Percentiles rank a stretch among this genome's conserved stretches.
phyloP scores from a whole-genome alignment of 1,139 yeast species.

The Nakaseomyces bracarensis region DNA sequence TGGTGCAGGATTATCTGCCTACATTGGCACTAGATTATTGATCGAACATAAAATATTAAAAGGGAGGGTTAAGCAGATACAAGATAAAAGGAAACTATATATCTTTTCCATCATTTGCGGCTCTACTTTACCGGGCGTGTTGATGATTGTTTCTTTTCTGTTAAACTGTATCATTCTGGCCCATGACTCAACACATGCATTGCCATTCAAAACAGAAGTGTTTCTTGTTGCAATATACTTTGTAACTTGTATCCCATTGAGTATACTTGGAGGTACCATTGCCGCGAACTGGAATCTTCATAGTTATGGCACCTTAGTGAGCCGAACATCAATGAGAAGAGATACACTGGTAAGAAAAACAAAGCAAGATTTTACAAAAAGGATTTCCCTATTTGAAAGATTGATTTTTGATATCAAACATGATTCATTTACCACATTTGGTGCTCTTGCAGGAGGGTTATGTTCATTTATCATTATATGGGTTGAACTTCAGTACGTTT shows the following conservation, averaged over 20 bases:
- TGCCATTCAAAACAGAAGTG: conserved; percentile 70
- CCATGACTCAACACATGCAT: conserved; percentile 63
- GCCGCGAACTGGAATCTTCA: conserved; percentile 36
- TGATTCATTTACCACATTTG: conserved; percentile 7
- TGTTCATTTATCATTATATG: conserved; percentile 34
- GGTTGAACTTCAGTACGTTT: conserved; percentile 65
- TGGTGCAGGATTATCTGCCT: conserved; percentile 71
- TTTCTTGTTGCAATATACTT: conserved; percentile 50
- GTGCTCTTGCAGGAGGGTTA: conserved; percentile 12
- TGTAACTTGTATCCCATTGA: conserved; percentile 63
- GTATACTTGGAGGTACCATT: conserved; percentile 58
- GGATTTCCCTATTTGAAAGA: not conserved
- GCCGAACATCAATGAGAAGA: conserved; percentile 1
- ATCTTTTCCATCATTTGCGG: conserved; percentile 45
- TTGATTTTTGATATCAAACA: not conserved
- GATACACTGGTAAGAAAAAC: not conserved
- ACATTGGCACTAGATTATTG: conserved; percentile 42
- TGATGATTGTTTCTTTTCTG: conserved; percentile 45
- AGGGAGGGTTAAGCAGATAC: conserved; percentile 27
- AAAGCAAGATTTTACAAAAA: not conserved
- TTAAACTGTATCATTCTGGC: conserved; percentile 71
- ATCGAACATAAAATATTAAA: conserved; percentile 25
- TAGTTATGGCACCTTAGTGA: not conserved
- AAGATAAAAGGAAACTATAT: conserved; percentile 6
- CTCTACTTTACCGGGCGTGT: conserved; percentile 51